phyloP scores from a whole-genome alignment of 2,329 filamentous ascomycete species.

The Neospermospora avenae region DNA sequence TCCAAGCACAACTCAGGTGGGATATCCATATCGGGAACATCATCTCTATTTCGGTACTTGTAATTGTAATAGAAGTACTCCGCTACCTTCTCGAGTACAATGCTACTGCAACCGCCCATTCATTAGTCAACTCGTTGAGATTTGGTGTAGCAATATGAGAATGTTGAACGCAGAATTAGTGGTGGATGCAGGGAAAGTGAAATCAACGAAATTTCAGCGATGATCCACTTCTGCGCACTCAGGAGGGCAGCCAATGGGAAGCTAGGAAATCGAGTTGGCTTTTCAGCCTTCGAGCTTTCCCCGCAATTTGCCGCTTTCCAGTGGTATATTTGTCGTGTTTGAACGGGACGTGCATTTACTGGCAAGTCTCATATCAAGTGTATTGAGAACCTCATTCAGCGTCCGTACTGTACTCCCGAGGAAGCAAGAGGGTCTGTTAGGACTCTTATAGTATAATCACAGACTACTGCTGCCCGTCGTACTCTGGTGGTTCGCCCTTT shows the following conservation, averaged over 20 bases:
- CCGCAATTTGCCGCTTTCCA: conserved; percentile 3
- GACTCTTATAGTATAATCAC: conserved; percentile 34
- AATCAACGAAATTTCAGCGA: conserved; percentile 2
- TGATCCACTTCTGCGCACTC: background rate
- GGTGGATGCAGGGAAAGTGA: background rate
- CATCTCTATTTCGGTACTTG: conserved; percentile 64
- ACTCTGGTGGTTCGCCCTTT: background rate
- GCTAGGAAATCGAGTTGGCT: background rate
- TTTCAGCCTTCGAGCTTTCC: conserved; percentile 2
- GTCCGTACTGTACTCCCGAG: conserved; percentile 24
- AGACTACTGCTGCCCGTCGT: conserved; percentile 20
- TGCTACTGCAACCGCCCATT: conserved; percentile 47
- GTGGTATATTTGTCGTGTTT: background rate
- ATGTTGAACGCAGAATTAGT: background rate
- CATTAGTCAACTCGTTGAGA: conserved; percentile 6
- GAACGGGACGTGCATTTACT: conserved; percentile 9
- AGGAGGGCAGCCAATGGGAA: background rate
- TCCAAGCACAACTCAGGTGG: conserved; percentile 76
- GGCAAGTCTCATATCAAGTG: conserved; percentile 61
- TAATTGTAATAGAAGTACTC: conserved; percentile 85
- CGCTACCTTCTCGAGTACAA: conserved; percentile 75
- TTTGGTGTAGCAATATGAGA: background rate
- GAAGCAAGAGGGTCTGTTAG: conserved; percentile 35
- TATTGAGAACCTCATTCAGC: conserved; percentile 43
- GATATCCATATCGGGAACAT: conserved; percentile 78